phyloP scores from a whole-genome alignment of 31 red algal genomes.

The Asparagopsis taxiformis region DNA sequence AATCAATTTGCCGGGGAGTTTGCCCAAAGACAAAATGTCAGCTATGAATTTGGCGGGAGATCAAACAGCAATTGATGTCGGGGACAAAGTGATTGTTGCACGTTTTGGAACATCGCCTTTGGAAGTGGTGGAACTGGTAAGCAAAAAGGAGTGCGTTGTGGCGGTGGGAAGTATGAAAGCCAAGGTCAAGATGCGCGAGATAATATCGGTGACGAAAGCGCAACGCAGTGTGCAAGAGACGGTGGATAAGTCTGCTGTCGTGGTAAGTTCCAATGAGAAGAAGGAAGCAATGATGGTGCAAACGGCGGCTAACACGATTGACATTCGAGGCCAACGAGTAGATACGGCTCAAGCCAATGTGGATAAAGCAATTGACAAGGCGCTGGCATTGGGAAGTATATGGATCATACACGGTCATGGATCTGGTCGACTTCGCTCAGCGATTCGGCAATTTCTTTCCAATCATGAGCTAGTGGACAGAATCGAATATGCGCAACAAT shows the following conservation, averaged over 20 bases:
- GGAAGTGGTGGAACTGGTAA: slow-evolving; percentile 64
- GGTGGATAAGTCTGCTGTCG: not conserved
- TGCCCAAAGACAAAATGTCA: not conserved
- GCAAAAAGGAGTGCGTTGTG: slow-evolving; percentile 74
- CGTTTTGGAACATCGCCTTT: slow-evolving; percentile 34
- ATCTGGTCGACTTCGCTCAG: slow-evolving; percentile 52
- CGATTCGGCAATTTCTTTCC: slow-evolving; percentile 30
- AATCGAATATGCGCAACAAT: slow-evolving; percentile 42
- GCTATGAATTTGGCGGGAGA: slow-evolving; percentile 10
- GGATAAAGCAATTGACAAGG: slow-evolving; percentile 62
- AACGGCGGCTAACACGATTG: slow-evolving; percentile 76
- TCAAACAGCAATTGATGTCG: slow-evolving; percentile 12
- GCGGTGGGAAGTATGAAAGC: slow-evolving; percentile 73
- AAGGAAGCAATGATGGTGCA: slow-evolving; percentile 38
- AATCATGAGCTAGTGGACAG: slow-evolving; percentile 40
- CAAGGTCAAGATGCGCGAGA: slow-evolving; percentile 70
- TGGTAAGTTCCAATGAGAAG: not conserved
- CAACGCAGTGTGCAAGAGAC: not conserved
- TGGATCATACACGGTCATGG: slow-evolving; percentile 96
- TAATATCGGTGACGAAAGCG: slow-evolving; percentile 4
- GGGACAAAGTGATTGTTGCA: slow-evolving; percentile 58
- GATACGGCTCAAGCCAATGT: slow-evolving; percentile 63
- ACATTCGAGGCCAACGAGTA: slow-evolving; percentile 86
- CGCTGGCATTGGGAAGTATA: slow-evolving; percentile 60
- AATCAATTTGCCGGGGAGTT: slow-evolving; percentile 30